A percentile compares a stretch with the other conserved stretches of the same genome.
phyloP scores from a whole-genome alignment of 192 early-diverging fungal species.

The Rhizoclosmatium sp. region DNA sequence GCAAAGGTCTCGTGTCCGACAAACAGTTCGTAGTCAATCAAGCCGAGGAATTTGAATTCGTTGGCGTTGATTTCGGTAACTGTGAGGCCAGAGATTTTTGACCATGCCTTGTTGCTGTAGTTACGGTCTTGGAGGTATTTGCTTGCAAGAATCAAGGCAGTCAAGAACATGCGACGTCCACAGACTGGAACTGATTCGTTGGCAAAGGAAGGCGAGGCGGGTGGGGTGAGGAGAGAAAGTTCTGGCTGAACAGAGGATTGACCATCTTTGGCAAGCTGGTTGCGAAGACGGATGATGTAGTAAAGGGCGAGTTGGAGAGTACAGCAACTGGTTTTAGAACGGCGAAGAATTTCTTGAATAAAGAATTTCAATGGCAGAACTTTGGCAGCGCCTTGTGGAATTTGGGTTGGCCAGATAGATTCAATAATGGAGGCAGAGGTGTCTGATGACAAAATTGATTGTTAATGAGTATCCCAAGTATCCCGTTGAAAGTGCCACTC shows the following conservation, averaged over 20 bases:
- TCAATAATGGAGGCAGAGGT: conserved; percentile 74
- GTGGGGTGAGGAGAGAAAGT: background rate
- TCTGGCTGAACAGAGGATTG: background rate
- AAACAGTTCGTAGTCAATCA: conserved; percentile 80
- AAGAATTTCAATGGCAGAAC: conserved; percentile 69
- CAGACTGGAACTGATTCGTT: conserved; percentile 38
- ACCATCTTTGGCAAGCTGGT: conserved; percentile 21
- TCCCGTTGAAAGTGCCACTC: conserved; percentile 26
- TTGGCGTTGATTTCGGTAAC: conserved; percentile 79
- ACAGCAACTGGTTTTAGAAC: conserved; percentile 79
- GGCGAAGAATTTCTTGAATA: conserved; percentile 76
- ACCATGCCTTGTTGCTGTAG: conserved; percentile 75
- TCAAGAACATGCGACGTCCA: conserved; percentile 70
- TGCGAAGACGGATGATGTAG: conserved; percentile 70
- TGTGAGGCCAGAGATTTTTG: conserved; percentile 80
- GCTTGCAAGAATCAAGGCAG: conserved; percentile 71
- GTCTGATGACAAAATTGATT: conserved; percentile 42
- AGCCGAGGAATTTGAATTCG: conserved; percentile 78
- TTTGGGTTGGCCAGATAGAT: conserved; percentile 54
- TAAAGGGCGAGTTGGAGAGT: conserved; percentile 81
- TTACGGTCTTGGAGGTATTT: conserved; percentile 76
- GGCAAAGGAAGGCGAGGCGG: conserved; percentile 47
- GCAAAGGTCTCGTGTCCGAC: conserved; percentile 66
- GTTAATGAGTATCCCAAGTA: conserved; percentile 20
- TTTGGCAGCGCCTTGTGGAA: background rate